Conservation (phyloP, 345 rosid genomes). For the Populus tremula region DNA sequence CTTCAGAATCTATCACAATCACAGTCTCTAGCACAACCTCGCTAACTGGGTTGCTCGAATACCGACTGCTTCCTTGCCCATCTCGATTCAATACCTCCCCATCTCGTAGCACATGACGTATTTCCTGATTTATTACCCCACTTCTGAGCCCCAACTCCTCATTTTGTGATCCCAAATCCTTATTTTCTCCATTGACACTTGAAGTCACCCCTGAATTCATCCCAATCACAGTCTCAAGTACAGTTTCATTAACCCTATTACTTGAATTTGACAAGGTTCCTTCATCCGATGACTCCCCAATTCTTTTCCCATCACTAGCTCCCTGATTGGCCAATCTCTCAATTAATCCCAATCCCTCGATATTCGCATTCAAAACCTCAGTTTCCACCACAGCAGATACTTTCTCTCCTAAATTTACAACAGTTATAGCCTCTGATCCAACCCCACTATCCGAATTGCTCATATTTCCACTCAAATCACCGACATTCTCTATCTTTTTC, state of each 20-base stretch:
- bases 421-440: background rate
- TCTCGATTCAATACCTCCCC: conserved; percentile 17
- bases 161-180: conserved; percentile 18
- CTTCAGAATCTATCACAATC: conserved; percentile 28
- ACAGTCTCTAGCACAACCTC: conserved; percentile 29
- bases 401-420: conserved; percentile 4
- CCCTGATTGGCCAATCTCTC: background rate
- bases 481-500: background rate
- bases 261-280: conserved; percentile 22
- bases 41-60: conserved; percentile 13
- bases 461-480: background rate
- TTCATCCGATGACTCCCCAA: conserved; percentile 16
- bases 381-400: background rate
- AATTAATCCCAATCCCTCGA: background rate
- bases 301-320: conserved; percentile 4
- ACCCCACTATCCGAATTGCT: background rate
- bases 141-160: conserved; percentile 18
- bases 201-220: conserved; percentile 21
- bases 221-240: conserved; percentile 21
- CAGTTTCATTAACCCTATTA: conserved; percentile 20
- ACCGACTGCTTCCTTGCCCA: conserved; percentile 24
- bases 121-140: conserved; percentile 5
- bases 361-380: background rate
- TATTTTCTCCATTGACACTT: conserved; percentile 22
- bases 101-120: conserved; percentile 5